Percentiles rank a stretch among this genome's conserved stretches.
phyloP scores from a whole-genome alignment of 148 eudicot species.

The Rhododendron molle region DNA sequence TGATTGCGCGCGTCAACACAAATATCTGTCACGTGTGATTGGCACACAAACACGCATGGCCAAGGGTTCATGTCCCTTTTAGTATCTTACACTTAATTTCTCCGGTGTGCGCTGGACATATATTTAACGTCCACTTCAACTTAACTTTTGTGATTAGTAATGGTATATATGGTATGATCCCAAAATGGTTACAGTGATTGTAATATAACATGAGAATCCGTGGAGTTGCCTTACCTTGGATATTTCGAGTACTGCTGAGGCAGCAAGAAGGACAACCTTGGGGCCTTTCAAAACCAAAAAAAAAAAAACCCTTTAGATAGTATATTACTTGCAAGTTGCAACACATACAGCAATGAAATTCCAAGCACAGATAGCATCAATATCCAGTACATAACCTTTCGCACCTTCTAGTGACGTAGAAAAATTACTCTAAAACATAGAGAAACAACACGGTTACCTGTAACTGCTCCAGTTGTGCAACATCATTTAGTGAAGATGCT shows the following conservation, averaged over 20 bases:
- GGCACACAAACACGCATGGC: neutral
- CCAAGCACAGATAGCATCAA: conserved; percentile 1
- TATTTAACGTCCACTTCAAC: neutral
- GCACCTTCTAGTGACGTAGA: neutral
- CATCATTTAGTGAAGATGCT: conserved; percentile 77
- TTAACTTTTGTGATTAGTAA: neutral
- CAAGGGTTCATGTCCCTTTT: too few relatives aligned
- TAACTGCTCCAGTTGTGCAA: conserved; percentile 81
- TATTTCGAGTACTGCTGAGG: conserved; percentile 67
- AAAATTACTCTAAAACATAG: too few relatives aligned
- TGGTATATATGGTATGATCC: neutral
- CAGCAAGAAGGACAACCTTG: conserved; percentile 89
- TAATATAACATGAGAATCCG: conserved; percentile 5
- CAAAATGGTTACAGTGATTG: neutral
- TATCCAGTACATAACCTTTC: neutral
- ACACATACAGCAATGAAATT: conserved; percentile 8
- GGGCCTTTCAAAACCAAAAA: conserved; percentile 66
- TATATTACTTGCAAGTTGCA: neutral
- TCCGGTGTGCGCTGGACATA: neutral
- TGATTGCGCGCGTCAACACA: too few relatives aligned
- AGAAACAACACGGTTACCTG: conserved; percentile 51
- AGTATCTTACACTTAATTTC: neutral
- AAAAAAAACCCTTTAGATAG: conserved; percentile 9
- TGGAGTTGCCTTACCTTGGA: conserved; percentile 55
- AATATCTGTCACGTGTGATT: too few relatives aligned